Evolutionary conservation across 805 yeast genomes (phyloP).

Genomic region (Metschnikowia cubensis): DNA sequence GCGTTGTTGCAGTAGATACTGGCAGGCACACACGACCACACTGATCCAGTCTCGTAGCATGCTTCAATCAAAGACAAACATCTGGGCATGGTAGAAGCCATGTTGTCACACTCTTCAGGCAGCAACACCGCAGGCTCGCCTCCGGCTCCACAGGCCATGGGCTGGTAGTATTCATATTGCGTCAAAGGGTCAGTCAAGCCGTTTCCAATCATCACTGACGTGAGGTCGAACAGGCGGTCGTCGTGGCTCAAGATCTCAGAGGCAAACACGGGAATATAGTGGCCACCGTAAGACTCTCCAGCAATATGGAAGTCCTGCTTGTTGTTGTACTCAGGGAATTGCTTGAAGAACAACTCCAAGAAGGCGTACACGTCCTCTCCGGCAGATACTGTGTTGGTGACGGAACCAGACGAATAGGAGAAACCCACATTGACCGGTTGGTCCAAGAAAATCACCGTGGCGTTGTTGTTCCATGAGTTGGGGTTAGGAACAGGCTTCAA

Average conservation of each 20-base stretch:
- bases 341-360: slow-evolving; percentile 74
- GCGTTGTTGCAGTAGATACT: slow-evolving; percentile 83
- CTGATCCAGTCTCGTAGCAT: slow-evolving; percentile 72
- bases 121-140: slow-evolving; percentile 73
- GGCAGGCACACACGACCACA: slow-evolving; percentile 89
- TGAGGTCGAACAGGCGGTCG: slow-evolving; percentile 18
- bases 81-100: slow-evolving; percentile 61
- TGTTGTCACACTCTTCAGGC: slow-evolving; percentile 63
- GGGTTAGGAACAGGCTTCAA: slow-evolving; percentile 75
- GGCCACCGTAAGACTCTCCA: slow-evolving; percentile 94
- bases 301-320: slow-evolving; percentile 68
- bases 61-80: slow-evolving; percentile 71
- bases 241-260: slow-evolving; percentile 68
- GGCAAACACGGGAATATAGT: slow-evolving; percentile 88
- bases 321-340: slow-evolving; percentile 66
- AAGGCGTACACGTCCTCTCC: slow-evolving; percentile 85
- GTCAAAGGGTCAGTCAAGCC: slow-evolving; percentile 80
- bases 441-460: slow-evolving; percentile 85
- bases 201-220: slow-evolving; percentile 82
- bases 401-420: slow-evolving; percentile 67
- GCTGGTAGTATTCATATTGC: slow-evolving; percentile 46
- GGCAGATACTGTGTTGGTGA: slow-evolving; percentile 73
- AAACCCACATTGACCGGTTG: slow-evolving; percentile 94
- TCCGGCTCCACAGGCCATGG: slow-evolving; percentile 93
- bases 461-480: slow-evolving; percentile 86